phyloP scores from a whole-genome alignment of 176 grass and related monocot genomes.

The Aegilops umbellulata region DNA sequence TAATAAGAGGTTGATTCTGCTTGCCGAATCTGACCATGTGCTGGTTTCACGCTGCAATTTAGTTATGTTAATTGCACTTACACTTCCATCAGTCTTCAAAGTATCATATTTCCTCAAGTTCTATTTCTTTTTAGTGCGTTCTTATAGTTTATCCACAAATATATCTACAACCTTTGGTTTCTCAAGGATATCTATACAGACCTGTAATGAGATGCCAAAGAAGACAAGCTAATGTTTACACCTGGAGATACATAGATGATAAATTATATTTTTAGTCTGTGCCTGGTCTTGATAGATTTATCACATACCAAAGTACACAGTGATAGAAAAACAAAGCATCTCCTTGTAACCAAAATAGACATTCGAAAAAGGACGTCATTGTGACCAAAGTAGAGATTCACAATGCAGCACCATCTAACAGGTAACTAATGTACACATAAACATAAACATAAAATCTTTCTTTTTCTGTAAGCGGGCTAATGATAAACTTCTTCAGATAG shows the following conservation, averaged over 20 bases:
- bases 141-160: background rate
- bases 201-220: background rate
- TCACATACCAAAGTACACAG: background rate
- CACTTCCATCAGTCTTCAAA: background rate
- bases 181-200: background rate
- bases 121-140: background rate
- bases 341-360: background rate
- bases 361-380: background rate
- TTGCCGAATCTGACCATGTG: background rate
- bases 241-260: background rate
- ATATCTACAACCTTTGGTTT: background rate
- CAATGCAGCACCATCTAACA: background rate
- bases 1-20: background rate
- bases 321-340: constrained; percentile 16
- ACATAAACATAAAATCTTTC: background rate
- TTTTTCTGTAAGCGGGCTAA: background rate
- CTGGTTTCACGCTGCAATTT: background rate
- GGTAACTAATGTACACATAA: background rate
- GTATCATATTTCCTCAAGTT: background rate
- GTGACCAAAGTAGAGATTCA: background rate
- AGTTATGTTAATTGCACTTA: background rate
- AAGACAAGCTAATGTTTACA: background rate
- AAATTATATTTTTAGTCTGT: background rate
- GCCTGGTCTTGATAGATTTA: background rate
- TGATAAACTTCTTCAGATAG: background rate